Conservation (phyloP, 805 yeast species). For the Lipomyces anomalus region DNA sequence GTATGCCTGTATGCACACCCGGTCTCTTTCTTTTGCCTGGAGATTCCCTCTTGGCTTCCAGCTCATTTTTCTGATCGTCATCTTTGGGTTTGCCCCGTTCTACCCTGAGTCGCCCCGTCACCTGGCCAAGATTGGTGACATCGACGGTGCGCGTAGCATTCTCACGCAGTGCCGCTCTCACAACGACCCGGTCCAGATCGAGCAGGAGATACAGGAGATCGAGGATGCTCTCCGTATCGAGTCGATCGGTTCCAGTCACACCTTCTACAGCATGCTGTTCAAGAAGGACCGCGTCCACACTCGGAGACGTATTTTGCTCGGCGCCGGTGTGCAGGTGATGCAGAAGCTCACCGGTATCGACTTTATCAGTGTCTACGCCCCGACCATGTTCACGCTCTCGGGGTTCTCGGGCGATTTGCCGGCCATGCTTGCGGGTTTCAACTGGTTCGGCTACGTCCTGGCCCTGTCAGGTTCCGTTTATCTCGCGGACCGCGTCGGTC, state of each 20-base stretch:
- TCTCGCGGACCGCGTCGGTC: neutral
- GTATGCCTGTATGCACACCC: conserved; percentile 53
- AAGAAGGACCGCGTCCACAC: neutral
- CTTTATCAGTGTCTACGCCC: neutral
- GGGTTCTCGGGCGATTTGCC: neutral
- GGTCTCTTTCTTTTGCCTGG: conserved; percentile 15
- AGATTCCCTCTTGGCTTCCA: conserved; percentile 1
- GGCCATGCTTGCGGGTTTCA: neutral
- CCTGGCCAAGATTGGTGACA: neutral
- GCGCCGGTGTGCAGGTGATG: conserved; percentile 2
- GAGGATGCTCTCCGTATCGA: too few species aligned
- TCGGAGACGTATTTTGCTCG: neutral
- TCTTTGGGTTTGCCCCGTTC: conserved; percentile 37
- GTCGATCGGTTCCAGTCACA: neutral
- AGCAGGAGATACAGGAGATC: conserved; percentile 1
- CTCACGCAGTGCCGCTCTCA: neutral
- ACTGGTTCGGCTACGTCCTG: neutral
- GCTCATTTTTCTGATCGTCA: conserved; percentile 25
- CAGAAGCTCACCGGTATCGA: conserved; percentile 2
- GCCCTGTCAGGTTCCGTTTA: neutral
- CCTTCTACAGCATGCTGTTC: neutral
- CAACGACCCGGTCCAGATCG: conserved; percentile 1
- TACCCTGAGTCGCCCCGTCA: conserved; percentile 37
- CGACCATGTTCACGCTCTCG: neutral
- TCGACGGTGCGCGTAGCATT: neutral